A percentile compares a stretch with the other conserved stretches of the same genome.
phyloP scores from a whole-genome alignment of 129 eudicot species.

The Pulicaria dysenterica region DNA sequence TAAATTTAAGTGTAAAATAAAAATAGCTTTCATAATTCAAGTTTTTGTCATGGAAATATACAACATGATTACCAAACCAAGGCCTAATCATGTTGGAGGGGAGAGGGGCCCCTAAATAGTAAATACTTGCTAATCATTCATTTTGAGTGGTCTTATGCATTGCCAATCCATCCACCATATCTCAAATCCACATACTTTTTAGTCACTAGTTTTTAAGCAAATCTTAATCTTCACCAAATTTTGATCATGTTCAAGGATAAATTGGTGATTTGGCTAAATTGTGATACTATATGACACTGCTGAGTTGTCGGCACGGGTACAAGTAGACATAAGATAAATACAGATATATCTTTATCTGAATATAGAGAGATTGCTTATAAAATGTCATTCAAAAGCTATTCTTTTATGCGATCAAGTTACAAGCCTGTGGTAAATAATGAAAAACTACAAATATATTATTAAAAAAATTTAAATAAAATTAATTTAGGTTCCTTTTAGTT shows the following conservation, averaged over 20 bases:
- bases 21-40: too few relatives aligned
- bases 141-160: slow-evolving; percentile 23
- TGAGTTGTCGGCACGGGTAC: too few relatives aligned
- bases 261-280: background rate
- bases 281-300: slow-evolving; percentile 19
- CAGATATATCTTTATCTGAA: too few relatives aligned
- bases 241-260: slow-evolving; percentile 29
- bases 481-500: too few relatives aligned
- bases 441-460: too few relatives aligned
- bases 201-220: slow-evolving; percentile 22
- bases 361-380: too few relatives aligned
- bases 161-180: slow-evolving; percentile 19
- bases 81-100: slow-evolving; percentile 10
- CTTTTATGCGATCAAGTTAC: too few relatives aligned
- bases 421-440: too few relatives aligned
- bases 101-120: slow-evolving; percentile 25
- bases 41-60: background rate
- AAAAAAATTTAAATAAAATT: too few relatives aligned
- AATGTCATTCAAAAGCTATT: too few relatives aligned
- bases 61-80: slow-evolving; percentile 18
- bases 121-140: background rate
- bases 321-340: too few relatives aligned
- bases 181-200: slow-evolving; percentile 27
- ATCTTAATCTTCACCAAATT: slow-evolving; percentile 23
- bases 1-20: too few relatives aligned